Evolutionary conservation across 2,329 filamentous ascomycete species (phyloP).

Genomic region (Hortaea werneckii): DNA sequence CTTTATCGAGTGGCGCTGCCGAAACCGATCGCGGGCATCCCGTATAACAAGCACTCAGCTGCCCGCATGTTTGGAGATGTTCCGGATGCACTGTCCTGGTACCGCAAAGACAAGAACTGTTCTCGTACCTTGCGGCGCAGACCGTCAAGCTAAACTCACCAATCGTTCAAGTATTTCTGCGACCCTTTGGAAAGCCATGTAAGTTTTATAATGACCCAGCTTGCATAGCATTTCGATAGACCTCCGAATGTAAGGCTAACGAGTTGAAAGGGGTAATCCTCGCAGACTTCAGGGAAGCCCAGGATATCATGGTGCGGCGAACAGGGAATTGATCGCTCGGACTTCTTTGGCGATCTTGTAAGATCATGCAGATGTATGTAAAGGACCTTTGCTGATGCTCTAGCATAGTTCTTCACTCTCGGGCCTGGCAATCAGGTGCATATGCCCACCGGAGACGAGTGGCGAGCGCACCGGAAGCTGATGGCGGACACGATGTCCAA

Average conservation of each 20-base stretch:
- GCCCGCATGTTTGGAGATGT: conserved; percentile 34
- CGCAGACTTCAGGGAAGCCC: conserved; percentile 32
- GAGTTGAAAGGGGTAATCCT: conserved; percentile 22
- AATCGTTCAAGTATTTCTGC: conserved; percentile 40
- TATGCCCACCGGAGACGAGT: conserved; percentile 16
- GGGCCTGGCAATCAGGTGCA: conserved; percentile 17
- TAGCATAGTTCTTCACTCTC: conserved; percentile 9
- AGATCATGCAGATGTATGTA: neutral
- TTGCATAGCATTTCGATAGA: no score
- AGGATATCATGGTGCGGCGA: conserved; percentile 37
- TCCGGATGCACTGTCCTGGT: conserved; percentile 30
- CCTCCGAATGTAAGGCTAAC: neutral
- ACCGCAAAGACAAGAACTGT: conserved; percentile 21
- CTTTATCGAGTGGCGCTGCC: conserved; percentile 20
- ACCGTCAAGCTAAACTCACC: conserved; percentile 26
- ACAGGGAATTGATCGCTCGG: conserved; percentile 35
- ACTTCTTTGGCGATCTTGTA: conserved; percentile 20
- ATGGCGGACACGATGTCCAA: conserved; percentile 21
- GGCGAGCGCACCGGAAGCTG: conserved; percentile 18
- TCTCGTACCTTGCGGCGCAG: conserved; percentile 8
- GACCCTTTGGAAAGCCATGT: conserved; percentile 33
- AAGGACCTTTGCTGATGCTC: neutral
- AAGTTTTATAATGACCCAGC: neutral
- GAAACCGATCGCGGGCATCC: conserved; percentile 37
- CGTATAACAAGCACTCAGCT: conserved; percentile 32